These are phyloP conservation scores for Rhodocollybia butyracea DNA, from an alignment of 768 basidiomycete genomes.

Conservation along the genomic window DNA sequence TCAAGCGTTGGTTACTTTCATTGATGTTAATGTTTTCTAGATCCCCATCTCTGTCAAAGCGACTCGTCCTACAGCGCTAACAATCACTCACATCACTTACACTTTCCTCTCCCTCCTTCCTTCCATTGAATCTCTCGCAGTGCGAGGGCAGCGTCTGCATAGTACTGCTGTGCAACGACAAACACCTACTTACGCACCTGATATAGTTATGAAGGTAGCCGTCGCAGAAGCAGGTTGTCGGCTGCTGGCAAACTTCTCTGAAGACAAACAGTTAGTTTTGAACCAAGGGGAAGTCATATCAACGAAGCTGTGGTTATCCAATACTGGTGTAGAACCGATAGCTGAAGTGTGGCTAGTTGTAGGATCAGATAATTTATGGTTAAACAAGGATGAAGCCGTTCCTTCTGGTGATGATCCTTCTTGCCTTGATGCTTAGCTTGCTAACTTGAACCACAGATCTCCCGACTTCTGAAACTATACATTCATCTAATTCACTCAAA, in stretches of 20 bases:
- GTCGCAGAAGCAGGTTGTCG: slow-evolving; percentile 67
- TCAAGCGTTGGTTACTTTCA: neutral
- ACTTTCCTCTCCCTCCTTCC: slow-evolving; percentile 75
- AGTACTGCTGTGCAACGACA: slow-evolving; percentile 70
- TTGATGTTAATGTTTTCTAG: slow-evolving; percentile 24
- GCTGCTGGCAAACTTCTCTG: slow-evolving; percentile 54
- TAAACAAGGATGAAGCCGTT: slow-evolving; percentile 26
- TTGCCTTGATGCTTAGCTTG: neutral
- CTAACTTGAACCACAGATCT: slow-evolving; percentile 5
- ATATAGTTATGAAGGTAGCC: slow-evolving; percentile 55
- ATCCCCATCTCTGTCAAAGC: slow-evolving; percentile 63
- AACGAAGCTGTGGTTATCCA: slow-evolving; percentile 58
- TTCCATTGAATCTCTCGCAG: slow-evolving; percentile 58
- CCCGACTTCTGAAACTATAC: slow-evolving; percentile 34
- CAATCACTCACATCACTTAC: slow-evolving; percentile 57
- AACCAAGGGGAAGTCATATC: slow-evolving; percentile 66
- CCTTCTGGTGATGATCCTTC: slow-evolving; percentile 6
- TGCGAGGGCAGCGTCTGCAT: slow-evolving; percentile 74
- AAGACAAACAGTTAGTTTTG: slow-evolving; percentile 49
- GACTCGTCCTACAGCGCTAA: slow-evolving; percentile 46
- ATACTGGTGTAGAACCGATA: slow-evolving; percentile 59
- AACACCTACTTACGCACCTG: slow-evolving; percentile 66
- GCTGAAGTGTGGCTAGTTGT: slow-evolving; percentile 70
- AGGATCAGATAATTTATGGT: slow-evolving; percentile 58
- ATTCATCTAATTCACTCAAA: slow-evolving; percentile 51